Evolutionary conservation across 2,329 filamentous ascomycete genomes (phyloP).

Genomic region (Exophiala viscosa): DNA sequence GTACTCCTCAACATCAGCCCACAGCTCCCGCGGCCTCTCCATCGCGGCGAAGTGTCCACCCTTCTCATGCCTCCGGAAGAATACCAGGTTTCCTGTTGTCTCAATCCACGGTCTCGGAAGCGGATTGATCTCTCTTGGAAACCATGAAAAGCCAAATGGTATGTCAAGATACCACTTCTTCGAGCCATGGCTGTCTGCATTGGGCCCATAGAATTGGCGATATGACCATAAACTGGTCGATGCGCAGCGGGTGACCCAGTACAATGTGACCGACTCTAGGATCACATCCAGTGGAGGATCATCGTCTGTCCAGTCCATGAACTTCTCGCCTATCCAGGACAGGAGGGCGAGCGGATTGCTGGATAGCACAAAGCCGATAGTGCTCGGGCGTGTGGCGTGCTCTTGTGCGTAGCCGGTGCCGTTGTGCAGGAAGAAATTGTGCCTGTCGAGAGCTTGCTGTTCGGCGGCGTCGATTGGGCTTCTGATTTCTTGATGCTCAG

Average conservation of each 20-base stretch:
- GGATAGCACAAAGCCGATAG: slow-evolving; percentile 53
- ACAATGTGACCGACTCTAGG: slow-evolving; percentile 34
- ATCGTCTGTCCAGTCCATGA: slow-evolving; percentile 37
- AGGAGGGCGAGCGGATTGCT: slow-evolving; percentile 55
- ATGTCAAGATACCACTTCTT: slow-evolving; percentile 13
- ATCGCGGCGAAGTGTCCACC: slow-evolving; percentile 55
- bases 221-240: slow-evolving; percentile 35
- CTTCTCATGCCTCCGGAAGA: slow-evolving; percentile 16
- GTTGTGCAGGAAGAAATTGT: slow-evolving; percentile 37
- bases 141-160: slow-evolving; percentile 23
- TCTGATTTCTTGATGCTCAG: not conserved
- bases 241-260: slow-evolving; percentile 39
- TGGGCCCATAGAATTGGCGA: slow-evolving; percentile 14
- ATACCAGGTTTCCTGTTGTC: slow-evolving; percentile 25
- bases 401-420: slow-evolving; percentile 51
- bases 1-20: not conserved
- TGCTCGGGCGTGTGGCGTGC: slow-evolving; percentile 54
- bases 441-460: slow-evolving; percentile 34
- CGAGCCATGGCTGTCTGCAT: not conserved
- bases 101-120: slow-evolving; percentile 23
- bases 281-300: slow-evolving; percentile 33
- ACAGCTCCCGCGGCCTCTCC: slow-evolving; percentile 28
- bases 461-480: not conserved
- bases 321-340: slow-evolving; percentile 47
- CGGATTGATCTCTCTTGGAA: slow-evolving; percentile 21